A percentile compares a stretch with the other conserved stretches of the same genome.
Conservation (phyloP, 345 rosid species). For the Moringa oleifera region DNA sequence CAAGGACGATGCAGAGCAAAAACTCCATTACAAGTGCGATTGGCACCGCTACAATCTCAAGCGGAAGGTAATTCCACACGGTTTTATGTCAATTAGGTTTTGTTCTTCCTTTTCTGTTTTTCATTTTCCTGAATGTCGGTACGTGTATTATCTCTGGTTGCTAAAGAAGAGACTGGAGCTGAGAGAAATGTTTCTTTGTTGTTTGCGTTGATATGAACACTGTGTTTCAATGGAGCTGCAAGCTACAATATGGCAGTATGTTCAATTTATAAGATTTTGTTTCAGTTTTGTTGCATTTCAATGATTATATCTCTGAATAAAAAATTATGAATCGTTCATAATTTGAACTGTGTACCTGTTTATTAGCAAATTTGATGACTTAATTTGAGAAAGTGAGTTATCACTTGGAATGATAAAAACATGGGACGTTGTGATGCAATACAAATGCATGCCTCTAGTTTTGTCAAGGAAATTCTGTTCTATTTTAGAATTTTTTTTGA, state of each 20-base stretch:
- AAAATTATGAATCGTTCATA: too few relatives aligned
- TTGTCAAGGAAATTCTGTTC: too few relatives aligned
- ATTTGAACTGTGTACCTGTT: too few relatives aligned
- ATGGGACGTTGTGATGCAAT: too few relatives aligned
- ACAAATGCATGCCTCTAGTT: too few relatives aligned
- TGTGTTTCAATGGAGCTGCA: neutral
- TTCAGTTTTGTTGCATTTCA: neutral
- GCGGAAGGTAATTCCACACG: slow-evolving; percentile 58
- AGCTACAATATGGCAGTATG: neutral
- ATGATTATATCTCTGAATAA: too few relatives aligned
- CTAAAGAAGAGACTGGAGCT: neutral
- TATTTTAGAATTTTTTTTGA: too few relatives aligned
- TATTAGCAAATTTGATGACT: too few relatives aligned
- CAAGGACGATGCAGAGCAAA: slow-evolving; percentile 64
- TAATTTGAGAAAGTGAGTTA: too few relatives aligned
- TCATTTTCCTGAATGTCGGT: neutral
- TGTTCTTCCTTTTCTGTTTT: neutral
- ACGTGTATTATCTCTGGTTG: neutral
- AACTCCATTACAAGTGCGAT: slow-evolving; percentile 87
- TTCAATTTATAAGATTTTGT: too few relatives aligned
- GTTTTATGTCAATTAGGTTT: neutral
- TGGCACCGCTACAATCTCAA: slow-evolving; percentile 99
- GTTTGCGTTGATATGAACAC: neutral
- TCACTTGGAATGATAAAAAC: too few relatives aligned
- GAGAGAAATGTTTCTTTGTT: too few relatives aligned